Base-by-base conservation (phyloP, 129 eudicot species). In the Kitagawia praeruptora region DNA sequence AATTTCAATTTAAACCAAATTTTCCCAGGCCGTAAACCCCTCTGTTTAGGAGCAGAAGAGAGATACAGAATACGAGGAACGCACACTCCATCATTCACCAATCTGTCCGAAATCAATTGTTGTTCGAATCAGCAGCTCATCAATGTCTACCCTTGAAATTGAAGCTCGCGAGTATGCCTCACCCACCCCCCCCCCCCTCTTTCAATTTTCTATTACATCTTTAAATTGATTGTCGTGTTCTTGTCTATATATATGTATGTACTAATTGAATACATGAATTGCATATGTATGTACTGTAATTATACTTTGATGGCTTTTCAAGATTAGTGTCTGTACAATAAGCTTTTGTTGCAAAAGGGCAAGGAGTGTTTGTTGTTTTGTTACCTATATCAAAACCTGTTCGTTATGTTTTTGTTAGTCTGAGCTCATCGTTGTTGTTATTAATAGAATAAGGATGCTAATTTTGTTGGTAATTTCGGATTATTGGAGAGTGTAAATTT, bases 91-190 rank as follows among this genome's bases (percentile, higher is more conserved):
- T 48, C 54, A 15, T 48, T 13, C 6, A 51, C 28, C 67, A 58
- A 69, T 37, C 74, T 69, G 74, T 31, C 23, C n/a, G 16, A 40
- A 40, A 38, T 15, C 25, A 7, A 67, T 67, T 28, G 21, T 27
- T 67, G 38, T 67, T 31, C 1, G 21, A 6, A 37, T 28, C 44
- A 6, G 48, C 7, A 41, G 37, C 54, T 73, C 19, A 4, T 73
- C 73, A 45, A 87, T 87, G 91, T 96, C 99, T 76, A 94, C 99
- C 45, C 88, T 96, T 19, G 99, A 96, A 88, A 96, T 96, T 70
- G 99, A 96, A 89, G 98, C 99, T 83, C 92, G 95, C 79, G 99
- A 96, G 99, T 96, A 87, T 87, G 99, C 78, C 77, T 63, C 40
- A 2, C 10, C 27, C 69, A 37, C 28, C 34, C 34, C 0, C 34